A percentile compares a stretch with the other conserved stretches of the same genome.
These are phyloP conservation scores for Candida incommunis DNA, from an alignment of 805 yeast species.

Conservation along the genomic window DNA sequence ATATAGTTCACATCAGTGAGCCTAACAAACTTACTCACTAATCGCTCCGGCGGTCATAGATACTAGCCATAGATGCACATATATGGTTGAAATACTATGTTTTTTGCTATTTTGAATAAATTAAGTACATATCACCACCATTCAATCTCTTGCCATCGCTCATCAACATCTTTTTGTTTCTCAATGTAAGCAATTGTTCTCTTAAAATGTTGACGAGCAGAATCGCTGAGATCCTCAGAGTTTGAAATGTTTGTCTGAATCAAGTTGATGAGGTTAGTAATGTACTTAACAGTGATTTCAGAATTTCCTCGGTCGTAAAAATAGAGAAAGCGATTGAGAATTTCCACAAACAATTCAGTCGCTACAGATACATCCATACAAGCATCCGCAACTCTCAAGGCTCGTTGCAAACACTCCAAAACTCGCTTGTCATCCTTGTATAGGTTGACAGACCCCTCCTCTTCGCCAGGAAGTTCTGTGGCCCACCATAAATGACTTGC, in stretches of 20 bases:
- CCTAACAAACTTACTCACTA: too few relatives aligned
- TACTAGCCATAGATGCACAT: too few relatives aligned
- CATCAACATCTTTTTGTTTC: conserved; percentile 57
- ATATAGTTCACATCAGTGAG: too few relatives aligned
- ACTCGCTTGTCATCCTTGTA: conserved; percentile 55
- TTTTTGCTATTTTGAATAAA: background rate
- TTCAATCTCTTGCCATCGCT: conserved; percentile 26
- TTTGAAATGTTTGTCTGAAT: conserved; percentile 30
- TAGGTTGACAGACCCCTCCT: conserved; percentile 27
- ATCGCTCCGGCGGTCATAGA: too few relatives aligned
- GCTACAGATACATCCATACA: conserved; percentile 69
- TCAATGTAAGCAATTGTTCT: conserved; percentile 60
- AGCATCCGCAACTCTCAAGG: conserved; percentile 85
- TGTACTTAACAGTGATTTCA: conserved; percentile 53
- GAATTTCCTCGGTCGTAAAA: conserved; percentile 72
- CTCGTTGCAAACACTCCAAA: conserved; percentile 78
- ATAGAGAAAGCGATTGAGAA: conserved; percentile 71
- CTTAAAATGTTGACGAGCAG: conserved; percentile 42
- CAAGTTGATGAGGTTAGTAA: conserved; percentile 76
- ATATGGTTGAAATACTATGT: too few relatives aligned
- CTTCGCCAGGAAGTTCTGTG: conserved; percentile 41
- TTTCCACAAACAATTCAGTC: conserved; percentile 76
- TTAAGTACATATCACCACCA: background rate
- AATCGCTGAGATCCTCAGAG: conserved; percentile 19
- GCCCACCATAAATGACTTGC: conserved; percentile 96